Evolutionary conservation across 2,329 filamentous ascomycete species (phyloP), one percentile per base, ranked within the genome.

Genomic region (Byssothecium circinans): DNA sequence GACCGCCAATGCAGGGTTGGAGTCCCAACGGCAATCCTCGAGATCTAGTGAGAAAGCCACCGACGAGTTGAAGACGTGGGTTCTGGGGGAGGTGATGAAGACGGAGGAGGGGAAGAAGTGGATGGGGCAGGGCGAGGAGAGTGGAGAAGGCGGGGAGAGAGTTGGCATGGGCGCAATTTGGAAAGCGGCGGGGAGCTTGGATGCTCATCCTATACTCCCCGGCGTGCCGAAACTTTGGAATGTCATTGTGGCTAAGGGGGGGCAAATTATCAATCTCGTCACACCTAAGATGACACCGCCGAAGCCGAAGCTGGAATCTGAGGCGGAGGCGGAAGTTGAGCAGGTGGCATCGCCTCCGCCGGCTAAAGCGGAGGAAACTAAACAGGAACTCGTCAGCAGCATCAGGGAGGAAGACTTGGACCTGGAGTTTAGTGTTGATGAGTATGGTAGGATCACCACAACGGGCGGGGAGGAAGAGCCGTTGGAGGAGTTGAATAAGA

Each of bases 251-350:
- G 84, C 88, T 11, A 78, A 77, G 47, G 80, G 78, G 1, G 88
- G 87, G 11, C 84, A 79, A 67, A 76, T 88, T 41, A 80, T 92
- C 22, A 95, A 91, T 71, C 87, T 91, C 77, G 84, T 94, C 7
- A 39, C 46, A 4, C 57, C 58, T 19, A 65, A 8, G 4, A 52
- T 47, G 19, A 23, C n/a, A 43, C n/a, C n/a, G n/a, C n/a, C n/a
- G n/a, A n/a, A n/a, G n/a, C n/a, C n/a, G n/a, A n/a, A n/a, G n/a
- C n/a, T n/a, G n/a, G n/a, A n/a, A n/a, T n/a, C n/a, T n/a, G n/a
- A n/a, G n/a, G n/a, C n/a, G n/a, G n/a, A n/a, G n/a, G n/a, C n/a
- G n/a, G n/a, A n/a, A n/a, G n/a, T n/a, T n/a, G n/a, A n/a, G n/a
- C n/a, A n/a, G n/a, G n/a, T n/a, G n/a, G n/a, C n/a, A n/a, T n/a